Conservation (phyloP, 192 early-diverging fungal species). For the Coemansia sp. region DNA sequence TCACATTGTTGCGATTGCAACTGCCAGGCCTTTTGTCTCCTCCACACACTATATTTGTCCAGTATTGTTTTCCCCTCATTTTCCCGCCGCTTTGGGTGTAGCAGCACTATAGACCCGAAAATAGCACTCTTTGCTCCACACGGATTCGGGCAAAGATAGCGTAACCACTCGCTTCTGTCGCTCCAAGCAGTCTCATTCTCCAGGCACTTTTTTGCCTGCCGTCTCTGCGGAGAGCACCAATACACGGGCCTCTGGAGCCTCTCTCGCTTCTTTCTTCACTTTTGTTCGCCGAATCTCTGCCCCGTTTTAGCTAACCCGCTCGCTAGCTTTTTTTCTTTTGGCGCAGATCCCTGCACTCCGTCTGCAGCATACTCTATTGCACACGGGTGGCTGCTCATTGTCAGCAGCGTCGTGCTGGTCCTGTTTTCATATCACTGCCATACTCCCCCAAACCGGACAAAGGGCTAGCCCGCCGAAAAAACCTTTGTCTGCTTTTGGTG, state of each 20-base stretch:
- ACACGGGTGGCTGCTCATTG: not conserved
- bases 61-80: not conserved
- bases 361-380: constrained; percentile 6
- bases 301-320: not conserved
- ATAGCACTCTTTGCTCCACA: constrained; percentile 13
- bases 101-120: not conserved
- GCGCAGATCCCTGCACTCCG: not conserved
- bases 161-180: not conserved
- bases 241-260: not conserved
- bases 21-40: not conserved
- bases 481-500: not conserved
- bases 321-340: not conserved
- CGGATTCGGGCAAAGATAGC: not conserved
- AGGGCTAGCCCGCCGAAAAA: not conserved
- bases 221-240: not conserved
- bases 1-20: not conserved
- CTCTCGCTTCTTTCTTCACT: not conserved
- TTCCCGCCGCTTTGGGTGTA: not conserved
- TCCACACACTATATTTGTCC: not conserved
- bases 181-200: not conserved
- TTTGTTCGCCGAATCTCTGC: not conserved
- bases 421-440: constrained; percentile 5
- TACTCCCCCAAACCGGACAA: not conserved
- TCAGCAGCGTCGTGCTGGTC: not conserved
- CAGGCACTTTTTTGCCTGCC: not conserved